These are phyloP conservation scores for Durio zibethinus DNA, from an alignment of 345 rosid genomes.

Conservation along the genomic window DNA sequence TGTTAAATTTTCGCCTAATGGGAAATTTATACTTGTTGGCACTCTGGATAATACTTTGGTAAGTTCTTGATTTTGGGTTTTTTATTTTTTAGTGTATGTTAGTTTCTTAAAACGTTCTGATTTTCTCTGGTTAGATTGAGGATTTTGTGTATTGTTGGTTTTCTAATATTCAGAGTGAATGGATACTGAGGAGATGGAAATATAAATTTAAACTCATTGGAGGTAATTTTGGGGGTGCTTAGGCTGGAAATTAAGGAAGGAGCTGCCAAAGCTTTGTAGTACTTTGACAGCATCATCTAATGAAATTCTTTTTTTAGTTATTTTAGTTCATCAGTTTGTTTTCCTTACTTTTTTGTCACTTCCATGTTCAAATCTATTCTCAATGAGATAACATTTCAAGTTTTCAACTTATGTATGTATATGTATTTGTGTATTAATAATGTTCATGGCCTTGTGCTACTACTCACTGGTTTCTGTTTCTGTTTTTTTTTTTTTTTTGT, in stretches of 20 bases:
- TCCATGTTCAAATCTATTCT: neutral
- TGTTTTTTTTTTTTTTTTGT: neutral
- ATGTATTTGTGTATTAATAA: neutral
- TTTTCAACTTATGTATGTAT: neutral
- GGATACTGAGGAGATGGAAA: neutral
- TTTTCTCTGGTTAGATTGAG: neutral
- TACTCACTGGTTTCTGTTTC: neutral
- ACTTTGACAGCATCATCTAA: neutral
- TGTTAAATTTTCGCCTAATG: slow-evolving; percentile 86
- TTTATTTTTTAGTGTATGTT: neutral
- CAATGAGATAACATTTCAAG: neutral
- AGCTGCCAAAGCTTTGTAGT: neutral
- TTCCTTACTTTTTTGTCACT: neutral
- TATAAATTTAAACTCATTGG: neutral
- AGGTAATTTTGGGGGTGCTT: neutral
- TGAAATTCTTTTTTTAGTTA: neutral
- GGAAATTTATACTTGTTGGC: slow-evolving; percentile 89
- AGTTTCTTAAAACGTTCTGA: neutral
- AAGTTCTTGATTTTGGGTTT: slow-evolving; percentile 4
- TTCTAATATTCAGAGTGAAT: neutral
- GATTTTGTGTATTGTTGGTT: neutral
- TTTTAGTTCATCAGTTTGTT: neutral
- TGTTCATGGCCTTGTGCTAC: neutral
- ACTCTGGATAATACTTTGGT: slow-evolving; percentile 87
- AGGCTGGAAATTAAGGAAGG: neutral